Evolutionary conservation across 129 eudicot genomes (phyloP).

Genomic region (Escallonia herrerae): DNA sequence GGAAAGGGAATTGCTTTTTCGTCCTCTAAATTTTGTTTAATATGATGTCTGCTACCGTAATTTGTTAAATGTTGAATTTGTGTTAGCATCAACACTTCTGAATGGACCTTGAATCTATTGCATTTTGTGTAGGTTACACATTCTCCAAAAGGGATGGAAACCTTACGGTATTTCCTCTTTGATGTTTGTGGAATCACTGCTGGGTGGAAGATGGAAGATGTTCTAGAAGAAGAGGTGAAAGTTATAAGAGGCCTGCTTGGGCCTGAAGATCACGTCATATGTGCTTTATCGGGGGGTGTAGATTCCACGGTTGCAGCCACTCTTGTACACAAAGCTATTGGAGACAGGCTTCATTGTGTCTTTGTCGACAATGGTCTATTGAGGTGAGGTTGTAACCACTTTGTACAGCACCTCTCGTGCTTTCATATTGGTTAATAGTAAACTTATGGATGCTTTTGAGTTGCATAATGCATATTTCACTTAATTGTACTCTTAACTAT

Average conservation of each 20-base stretch:
- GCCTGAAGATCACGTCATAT: slow-evolving; percentile 82
- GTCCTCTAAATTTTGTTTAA: too few relatives aligned
- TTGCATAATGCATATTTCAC: too few relatives aligned
- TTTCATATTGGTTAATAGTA: not conserved
- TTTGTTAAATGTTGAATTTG: not conserved
- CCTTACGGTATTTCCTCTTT: slow-evolving; percentile 62
- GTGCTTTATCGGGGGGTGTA: slow-evolving; percentile 96
- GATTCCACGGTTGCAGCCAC: slow-evolving; percentile 98
- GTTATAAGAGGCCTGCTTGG: slow-evolving; percentile 56
- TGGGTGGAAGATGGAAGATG: slow-evolving; percentile 91
- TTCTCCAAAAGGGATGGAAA: slow-evolving; percentile 81
- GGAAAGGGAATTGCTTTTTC: too few relatives aligned
- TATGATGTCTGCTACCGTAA: too few relatives aligned
- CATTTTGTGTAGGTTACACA: slow-evolving; percentile 67
- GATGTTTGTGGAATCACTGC: slow-evolving; percentile 69
- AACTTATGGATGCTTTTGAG: too few relatives aligned
- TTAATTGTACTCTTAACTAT: too few relatives aligned
- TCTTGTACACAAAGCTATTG: slow-evolving; percentile 89
- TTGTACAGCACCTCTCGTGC: not conserved
- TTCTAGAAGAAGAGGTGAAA: slow-evolving; percentile 72
- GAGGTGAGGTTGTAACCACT: slow-evolving; percentile 36
- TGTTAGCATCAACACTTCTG: not conserved
- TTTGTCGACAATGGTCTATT: slow-evolving; percentile 89
- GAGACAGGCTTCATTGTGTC: slow-evolving; percentile 84
- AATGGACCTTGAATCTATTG: not conserved